phyloP scores from a whole-genome alignment of 2,329 filamentous ascomycete genomes.

The Ascochyta lentis region DNA sequence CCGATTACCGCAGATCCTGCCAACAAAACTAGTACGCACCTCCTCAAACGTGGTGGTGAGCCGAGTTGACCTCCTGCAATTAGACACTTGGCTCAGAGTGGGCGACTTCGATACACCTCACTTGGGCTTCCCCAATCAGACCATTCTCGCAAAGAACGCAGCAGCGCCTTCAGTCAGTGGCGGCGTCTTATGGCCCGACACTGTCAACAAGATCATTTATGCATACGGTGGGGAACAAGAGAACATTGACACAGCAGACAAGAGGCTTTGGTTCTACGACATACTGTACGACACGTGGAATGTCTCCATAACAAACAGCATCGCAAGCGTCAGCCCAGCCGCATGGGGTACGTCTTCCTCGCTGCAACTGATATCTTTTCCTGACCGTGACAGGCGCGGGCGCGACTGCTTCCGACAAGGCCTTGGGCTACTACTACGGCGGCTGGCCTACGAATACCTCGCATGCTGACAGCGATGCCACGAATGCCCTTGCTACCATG shows the following conservation, averaged over 20 bases:
- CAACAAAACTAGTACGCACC: constrained; percentile 23
- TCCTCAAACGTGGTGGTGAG: not conserved
- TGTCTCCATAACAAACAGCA: no score
- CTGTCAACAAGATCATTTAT: constrained; percentile 65
- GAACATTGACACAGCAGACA: not conserved
- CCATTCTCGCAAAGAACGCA: constrained; percentile 63
- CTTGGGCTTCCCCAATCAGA: constrained; percentile 55
- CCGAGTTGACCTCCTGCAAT: not conserved
- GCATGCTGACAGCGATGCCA: no score
- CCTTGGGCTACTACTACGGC: no score
- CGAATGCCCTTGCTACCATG: no score
- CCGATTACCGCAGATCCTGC: constrained; percentile 12
- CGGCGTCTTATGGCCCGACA: constrained; percentile 62
- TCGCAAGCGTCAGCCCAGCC: no score
- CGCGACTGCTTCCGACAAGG: no score
- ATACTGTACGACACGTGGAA: no score
- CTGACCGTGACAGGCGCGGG: no score
- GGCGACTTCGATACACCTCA: constrained; percentile 54
- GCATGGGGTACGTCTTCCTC: no score
- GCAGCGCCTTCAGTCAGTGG: constrained; percentile 57
- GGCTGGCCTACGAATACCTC: no score
- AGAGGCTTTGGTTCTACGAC: no score
- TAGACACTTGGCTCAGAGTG: constrained; percentile 61
- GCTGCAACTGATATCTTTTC: no score
- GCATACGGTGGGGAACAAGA: constrained; percentile 64